phyloP scores from a whole-genome alignment of 768 basidiomycete genomes.

The Vishniacozyma victoriae region DNA sequence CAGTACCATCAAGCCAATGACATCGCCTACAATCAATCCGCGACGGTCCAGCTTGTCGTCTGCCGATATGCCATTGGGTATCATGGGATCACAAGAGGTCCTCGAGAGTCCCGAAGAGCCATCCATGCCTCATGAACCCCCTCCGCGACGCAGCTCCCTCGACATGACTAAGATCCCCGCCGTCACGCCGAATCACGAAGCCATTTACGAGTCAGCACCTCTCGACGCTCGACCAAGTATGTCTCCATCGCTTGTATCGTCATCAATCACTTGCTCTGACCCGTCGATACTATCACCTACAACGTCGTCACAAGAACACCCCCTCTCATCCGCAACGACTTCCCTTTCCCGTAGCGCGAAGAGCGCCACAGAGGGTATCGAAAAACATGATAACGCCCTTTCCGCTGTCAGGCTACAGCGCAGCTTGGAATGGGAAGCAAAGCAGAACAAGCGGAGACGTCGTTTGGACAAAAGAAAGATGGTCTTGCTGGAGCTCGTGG shows the following conservation, averaged over 20 bases:
- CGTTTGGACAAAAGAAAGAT: conserved; percentile 53
- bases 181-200: conserved; percentile 3
- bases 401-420: conserved; percentile 30
- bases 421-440: conserved; percentile 35
- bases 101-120: conserved; percentile 24
- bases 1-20: conserved; percentile 24
- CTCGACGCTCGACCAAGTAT: conserved; percentile 10
- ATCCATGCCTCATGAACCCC: conserved; percentile 27
- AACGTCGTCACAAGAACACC: conserved; percentile 23
- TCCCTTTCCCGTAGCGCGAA: conserved; percentile 42
- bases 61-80: neutral
- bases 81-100: neutral
- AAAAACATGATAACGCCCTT: conserved; percentile 14
- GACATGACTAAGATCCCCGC: conserved; percentile 4
- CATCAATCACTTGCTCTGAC: conserved; percentile 26
- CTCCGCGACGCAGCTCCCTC: conserved; percentile 31
- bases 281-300: conserved; percentile 30
- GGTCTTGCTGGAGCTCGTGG: conserved; percentile 74
- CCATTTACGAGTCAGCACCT: conserved; percentile 3
- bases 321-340: conserved; percentile 43
- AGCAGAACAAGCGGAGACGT: conserved; percentile 18
- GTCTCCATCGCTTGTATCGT: conserved; percentile 16
- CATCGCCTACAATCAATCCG: conserved; percentile 17
- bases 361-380: conserved; percentile 34
- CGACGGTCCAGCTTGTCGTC: conserved; percentile 10